Base-by-base conservation (phyloP, 2,329 filamentous ascomycete species). In the Penicillium hordei region DNA sequence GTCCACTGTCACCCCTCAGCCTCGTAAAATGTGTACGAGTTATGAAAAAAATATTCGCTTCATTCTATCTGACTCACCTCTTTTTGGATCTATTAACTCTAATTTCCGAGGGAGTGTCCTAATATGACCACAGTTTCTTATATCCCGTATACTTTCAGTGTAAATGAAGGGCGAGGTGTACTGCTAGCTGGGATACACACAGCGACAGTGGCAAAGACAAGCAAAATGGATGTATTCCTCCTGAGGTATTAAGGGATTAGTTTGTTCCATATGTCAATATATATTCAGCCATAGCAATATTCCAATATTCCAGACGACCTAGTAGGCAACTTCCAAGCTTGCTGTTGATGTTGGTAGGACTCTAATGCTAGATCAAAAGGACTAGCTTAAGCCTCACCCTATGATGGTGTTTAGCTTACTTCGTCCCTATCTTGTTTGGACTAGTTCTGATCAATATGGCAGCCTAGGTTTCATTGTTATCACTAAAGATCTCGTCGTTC, bases 111-210 rank as follows among this genome's bases (percentile, higher is more conserved):
- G 9, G 6, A 9, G 7, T 27, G 10, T 46, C 12, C 6, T 55
- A 50, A 38, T 17, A 61, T 60, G 51, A 34, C 61, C 12, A 63
- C 64, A 9, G 64, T 79, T 19, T 62, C 78, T 7, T 70, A 79
- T 45, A 68, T 72, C 17, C 76, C 0, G 75, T 77, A 8, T 75
- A 75, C 1, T 79, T 74, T 12, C 29, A 31, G 10, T 31, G 31
- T 21, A 25, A 12, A 23, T 34, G 8, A 36, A 34, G 8, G 15
- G 31, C 3, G 19, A 21, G 3, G 25, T 12, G 23, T 19, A 34
- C 45, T 25, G 6, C 13, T 48, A 5, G 8, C 29, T 31, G 4
- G 29, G 10, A 31, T 31, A 31, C 10, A 31, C 15, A 7, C 2
- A 17, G 21, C 4, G 39, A 23, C 19, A 23, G 19, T 4, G 13